Base-by-base conservation (phyloP, 768 basidiomycete genomes). In the Mycena capillaripes region DNA sequence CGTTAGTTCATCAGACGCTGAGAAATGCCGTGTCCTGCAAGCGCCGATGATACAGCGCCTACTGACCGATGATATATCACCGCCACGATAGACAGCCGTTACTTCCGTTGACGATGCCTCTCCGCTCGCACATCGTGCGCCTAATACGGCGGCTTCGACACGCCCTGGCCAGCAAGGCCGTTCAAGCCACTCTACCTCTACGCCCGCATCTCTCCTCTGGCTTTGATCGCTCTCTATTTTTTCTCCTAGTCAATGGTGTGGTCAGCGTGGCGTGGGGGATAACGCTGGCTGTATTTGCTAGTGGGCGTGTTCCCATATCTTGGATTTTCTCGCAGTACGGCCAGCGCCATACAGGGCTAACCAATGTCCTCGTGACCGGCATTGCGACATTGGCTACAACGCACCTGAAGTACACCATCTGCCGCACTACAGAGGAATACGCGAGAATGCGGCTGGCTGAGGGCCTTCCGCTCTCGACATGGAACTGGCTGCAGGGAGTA, bases 361-460 rank as follows among this genome's bases (percentile, higher is more conserved):
- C 62, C 21, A 70, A 65, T 25, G 69, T 70, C 42, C 5, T 65
- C 12, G 42, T 64, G 9, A 46, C 69, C 32, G 52, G 10, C 53
- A 16, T 70, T 21, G 44, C 52, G 44, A 70, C 69, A 19, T 48
- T 70, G 30, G 16, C 69, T 7, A 70, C 69, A 11, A n/a, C 55
- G 42, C 62, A 70, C 23, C 62, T 70, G 53, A 60, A 57, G 29
- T 48, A 56, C 44, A 70, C 69, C 27, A 36, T 64, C 17, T 30
- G 27, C 19, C 53, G 19, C 32, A 48, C 67, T 7, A 36, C 42
- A 25, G 42, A 36, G 42, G 30, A 46, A 23, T 69, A 69, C 46
- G 27, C 58, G 46, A 16, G 32, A 4, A 38, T 38, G 44, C n/a
- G 29, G 46, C 67, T 69, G 1, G 2, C 16, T 27, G 57, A 52